Evolutionary conservation across 768 basidiomycete genomes (phyloP), one percentile per base, ranked within the genome.

Genomic region (Coprinellus aureogranulatus): DNA sequence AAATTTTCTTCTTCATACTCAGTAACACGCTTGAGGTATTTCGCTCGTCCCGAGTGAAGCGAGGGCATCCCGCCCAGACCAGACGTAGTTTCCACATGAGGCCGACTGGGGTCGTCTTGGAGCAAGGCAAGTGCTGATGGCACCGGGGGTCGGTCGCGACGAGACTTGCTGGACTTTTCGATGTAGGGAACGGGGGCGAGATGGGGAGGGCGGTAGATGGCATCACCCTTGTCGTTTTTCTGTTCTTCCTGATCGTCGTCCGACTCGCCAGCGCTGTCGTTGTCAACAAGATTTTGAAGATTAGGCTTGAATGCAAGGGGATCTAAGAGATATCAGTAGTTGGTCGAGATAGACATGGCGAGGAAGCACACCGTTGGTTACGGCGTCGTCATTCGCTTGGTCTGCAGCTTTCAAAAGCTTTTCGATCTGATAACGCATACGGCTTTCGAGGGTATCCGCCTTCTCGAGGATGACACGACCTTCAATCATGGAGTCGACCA

Each of bases 1-100:
- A 98, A 92, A 71, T 96, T 94, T 46, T 92, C 92, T 69, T 96
- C 94, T 74, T 98, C 96, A 70, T 92, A 98, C 60, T 92, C 87
- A 51, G 83, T 85, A 72, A 97, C 83, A 5, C 85, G 82, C 62
- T 85, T 82, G 54, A 98, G 79, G 65, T 94, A 89, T 18, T 85
- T 82, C 10, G 90, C 91, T 22, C 94, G 88, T 25, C 81, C 81
- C 22, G 86, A 85, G 10, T 75, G 69, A 12, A 86, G 70, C 3
- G 84, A 71, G 5, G 86, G 82, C 26, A 81, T 79, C 18, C 79
- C 76, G 12, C 90, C 88, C 8, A 93, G 73, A 11, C 91, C 91
- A 12, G 89, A 81, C 0, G 87, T 83, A 9, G 89, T 82, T 67
- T 93, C 91, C 22, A 80, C 59, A 66, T 87, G 82, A 2, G 92